Evolutionary conservation across 148 eudicot species (phyloP).

Genomic region (Vaccinium darrowii): DNA sequence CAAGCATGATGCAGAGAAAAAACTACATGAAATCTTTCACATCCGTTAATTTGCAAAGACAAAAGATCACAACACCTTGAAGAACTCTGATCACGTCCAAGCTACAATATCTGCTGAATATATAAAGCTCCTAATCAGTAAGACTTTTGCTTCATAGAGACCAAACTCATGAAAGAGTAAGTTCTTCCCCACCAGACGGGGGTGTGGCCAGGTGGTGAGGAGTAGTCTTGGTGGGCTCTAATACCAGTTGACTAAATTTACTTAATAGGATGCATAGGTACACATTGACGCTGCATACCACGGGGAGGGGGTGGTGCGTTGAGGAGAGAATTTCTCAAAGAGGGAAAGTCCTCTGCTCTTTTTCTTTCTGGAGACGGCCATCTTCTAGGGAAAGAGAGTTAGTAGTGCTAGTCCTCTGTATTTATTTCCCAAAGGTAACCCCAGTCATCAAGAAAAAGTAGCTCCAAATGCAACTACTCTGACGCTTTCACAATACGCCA

Average conservation of each 20-base stretch:
- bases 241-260: not conserved
- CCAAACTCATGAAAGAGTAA: not conserved
- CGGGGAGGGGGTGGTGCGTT: not conserved
- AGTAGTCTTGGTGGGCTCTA: not conserved
- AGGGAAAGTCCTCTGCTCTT: not conserved
- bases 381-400: not conserved
- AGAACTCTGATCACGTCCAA: constrained; percentile 7
- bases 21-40: not conserved
- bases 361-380: not conserved
- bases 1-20: not conserved
- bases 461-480: not conserved
- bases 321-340: not conserved
- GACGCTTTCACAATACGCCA: not conserved
- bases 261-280: not conserved
- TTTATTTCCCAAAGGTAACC: not conserved
- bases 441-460: not conserved
- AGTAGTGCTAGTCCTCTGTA: not conserved
- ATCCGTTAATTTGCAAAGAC: not conserved
- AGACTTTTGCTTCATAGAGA: not conserved
- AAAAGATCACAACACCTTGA: not conserved
- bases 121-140: not conserved
- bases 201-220: too few relatives aligned
- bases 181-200: not conserved
- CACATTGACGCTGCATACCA: not conserved
- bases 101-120: not conserved